These are phyloP conservation scores for Alternaria arbusti DNA, from an alignment of 2,329 filamentous ascomycete genomes.

Conservation along the genomic window DNA sequence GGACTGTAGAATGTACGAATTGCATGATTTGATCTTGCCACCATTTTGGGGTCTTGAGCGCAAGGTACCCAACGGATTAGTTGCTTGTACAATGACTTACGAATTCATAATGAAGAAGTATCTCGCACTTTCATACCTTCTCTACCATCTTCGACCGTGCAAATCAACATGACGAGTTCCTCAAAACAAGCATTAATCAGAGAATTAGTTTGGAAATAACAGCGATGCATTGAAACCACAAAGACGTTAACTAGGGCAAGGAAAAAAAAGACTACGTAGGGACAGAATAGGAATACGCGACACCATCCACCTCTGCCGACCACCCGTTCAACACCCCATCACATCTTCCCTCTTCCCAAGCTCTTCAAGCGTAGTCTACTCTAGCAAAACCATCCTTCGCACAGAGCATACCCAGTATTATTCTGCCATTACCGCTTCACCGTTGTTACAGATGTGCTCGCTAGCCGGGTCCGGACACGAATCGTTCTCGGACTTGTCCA, in stretches of 20 bases:
- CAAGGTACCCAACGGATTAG: neutral
- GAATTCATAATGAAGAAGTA: neutral
- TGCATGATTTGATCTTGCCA: neutral
- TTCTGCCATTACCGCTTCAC: neutral
- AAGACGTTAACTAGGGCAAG: neutral
- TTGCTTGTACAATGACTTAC: neutral
- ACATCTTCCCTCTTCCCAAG: neutral
- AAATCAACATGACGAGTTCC: neutral
- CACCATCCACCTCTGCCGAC: neutral
- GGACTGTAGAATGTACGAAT: constrained; percentile 16
- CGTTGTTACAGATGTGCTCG: neutral
- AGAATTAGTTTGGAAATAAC: neutral
- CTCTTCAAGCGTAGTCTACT: neutral
- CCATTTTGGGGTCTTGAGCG: neutral
- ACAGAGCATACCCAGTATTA: neutral
- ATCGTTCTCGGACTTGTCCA: neutral
- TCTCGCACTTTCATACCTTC: neutral
- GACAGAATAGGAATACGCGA: neutral
- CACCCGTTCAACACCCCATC: neutral
- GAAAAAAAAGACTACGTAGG: neutral
- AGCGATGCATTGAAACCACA: neutral
- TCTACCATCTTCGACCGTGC: neutral
- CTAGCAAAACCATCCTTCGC: neutral
- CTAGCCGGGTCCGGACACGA: neutral
- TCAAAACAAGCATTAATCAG: neutral